These are phyloP conservation scores for Nepenthes gracilis DNA, from an alignment of 148 eudicot species.

Conservation along the genomic window DNA sequence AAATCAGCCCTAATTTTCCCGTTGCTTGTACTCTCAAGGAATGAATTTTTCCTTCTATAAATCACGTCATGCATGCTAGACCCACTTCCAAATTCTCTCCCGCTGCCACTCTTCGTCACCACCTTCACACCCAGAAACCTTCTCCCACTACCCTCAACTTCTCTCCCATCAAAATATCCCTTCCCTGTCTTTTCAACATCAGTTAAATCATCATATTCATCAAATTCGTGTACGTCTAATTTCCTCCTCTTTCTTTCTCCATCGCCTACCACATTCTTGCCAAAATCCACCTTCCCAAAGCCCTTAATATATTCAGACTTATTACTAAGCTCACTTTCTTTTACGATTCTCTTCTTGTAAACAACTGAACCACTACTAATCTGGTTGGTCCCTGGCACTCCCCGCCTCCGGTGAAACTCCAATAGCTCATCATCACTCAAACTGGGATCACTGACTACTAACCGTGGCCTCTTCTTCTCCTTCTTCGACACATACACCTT, in stretches of 20 bases:
- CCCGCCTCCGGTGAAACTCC: slow-evolving; percentile 31
- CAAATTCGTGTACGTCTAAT: slow-evolving; percentile 76
- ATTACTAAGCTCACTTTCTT: slow-evolving; percentile 11
- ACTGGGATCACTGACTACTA: slow-evolving; percentile 33
- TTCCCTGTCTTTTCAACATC: slow-evolving; percentile 41
- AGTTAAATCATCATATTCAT: slow-evolving; percentile 69
- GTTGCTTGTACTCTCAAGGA: slow-evolving; percentile 24
- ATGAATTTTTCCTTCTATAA: slow-evolving; percentile 38
- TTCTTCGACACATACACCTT: slow-evolving; percentile 20
- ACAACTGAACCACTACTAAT: slow-evolving; percentile 20
- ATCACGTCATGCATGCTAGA: slow-evolving; percentile 36
- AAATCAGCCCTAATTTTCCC: slow-evolving; percentile 16
- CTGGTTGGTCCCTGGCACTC: slow-evolving; percentile 16
- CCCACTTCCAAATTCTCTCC: slow-evolving; percentile 34
- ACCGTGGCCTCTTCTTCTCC: slow-evolving; percentile 49
- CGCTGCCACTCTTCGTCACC: slow-evolving; percentile 17
- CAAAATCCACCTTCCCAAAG: slow-evolving; percentile 10
- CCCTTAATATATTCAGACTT: background rate
- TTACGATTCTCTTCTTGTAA: slow-evolving; percentile 15
- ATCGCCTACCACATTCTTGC: slow-evolving; percentile 20
- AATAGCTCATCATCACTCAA: slow-evolving; percentile 64
- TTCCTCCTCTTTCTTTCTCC: slow-evolving; percentile 35
- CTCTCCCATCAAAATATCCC: slow-evolving; percentile 20
- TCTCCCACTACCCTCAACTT: slow-evolving; percentile 20
- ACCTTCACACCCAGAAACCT: slow-evolving; percentile 5